These are phyloP conservation scores for Silene conica DNA, from an alignment of 148 eudicot genomes.

Conservation along the genomic window DNA sequence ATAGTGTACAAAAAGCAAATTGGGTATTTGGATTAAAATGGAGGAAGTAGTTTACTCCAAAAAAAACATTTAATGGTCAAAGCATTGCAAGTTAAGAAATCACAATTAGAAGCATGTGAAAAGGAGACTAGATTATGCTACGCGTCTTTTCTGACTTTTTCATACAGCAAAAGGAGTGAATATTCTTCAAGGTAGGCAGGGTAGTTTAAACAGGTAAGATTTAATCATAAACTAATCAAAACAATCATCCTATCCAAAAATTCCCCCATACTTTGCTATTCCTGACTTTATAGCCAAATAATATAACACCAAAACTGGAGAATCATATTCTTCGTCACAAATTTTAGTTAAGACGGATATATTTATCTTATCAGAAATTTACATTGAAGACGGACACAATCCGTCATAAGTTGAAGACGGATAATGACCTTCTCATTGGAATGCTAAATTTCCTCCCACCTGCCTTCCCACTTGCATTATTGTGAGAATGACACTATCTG, in stretches of 20 bases:
- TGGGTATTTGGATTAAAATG: too few relatives aligned
- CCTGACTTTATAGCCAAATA: constrained; percentile 13
- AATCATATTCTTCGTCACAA: too few relatives aligned
- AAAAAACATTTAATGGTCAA: background rate
- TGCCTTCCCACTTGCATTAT: too few relatives aligned
- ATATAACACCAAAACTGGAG: constrained; percentile 6
- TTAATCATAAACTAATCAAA: background rate
- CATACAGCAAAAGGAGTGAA: constrained; percentile 13
- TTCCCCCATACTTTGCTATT: constrained; percentile 23
- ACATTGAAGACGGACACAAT: too few relatives aligned
- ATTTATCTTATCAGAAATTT: too few relatives aligned
- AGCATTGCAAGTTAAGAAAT: background rate
- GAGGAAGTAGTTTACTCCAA: too few relatives aligned
- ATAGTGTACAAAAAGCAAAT: too few relatives aligned
- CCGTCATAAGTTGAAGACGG: too few relatives aligned
- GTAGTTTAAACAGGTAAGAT: constrained; percentile 22
- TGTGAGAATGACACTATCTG: too few relatives aligned
- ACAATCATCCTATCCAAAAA: constrained; percentile 6
- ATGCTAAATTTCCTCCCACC: too few relatives aligned
- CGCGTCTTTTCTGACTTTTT: constrained; percentile 7
- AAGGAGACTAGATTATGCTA: background rate
- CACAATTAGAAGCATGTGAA: background rate
- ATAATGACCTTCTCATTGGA: too few relatives aligned
- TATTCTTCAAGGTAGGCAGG: constrained; percentile 30
- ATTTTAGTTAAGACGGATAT: too few relatives aligned